Percentiles rank a stretch among this genome's conserved stretches.
These are phyloP conservation scores for Aphanomyces stellatus DNA, from an alignment of 352 stramenopile genomes.

Conservation along the genomic window DNA sequence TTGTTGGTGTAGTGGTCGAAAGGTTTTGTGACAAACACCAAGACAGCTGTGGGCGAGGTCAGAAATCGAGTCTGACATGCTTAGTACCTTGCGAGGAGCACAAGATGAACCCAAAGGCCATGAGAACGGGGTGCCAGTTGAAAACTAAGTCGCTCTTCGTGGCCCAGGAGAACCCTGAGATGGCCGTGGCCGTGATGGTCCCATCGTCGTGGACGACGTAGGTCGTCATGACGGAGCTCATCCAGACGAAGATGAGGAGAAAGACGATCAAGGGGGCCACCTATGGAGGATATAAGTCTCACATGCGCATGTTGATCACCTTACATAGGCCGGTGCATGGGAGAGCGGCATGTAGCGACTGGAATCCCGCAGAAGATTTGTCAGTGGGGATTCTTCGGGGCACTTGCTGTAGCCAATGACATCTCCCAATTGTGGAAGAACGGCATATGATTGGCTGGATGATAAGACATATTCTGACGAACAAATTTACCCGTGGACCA, in stretches of 20 bases:
- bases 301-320: too few relatives aligned
- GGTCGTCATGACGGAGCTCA: constrained; percentile 50
- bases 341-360: too few relatives aligned
- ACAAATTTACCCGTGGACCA: too few relatives aligned
- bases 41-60: not conserved
- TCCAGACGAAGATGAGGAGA: constrained; percentile 64
- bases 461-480: too few relatives aligned
- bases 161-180: constrained; percentile 65
- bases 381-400: too few relatives aligned
- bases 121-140: constrained; percentile 83
- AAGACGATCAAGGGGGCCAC: constrained; percentile 43
- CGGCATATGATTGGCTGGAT: too few relatives aligned
- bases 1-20: constrained; percentile 15
- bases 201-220: constrained; percentile 36
- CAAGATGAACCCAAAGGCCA: constrained; percentile 76
- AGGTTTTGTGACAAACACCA: constrained; percentile 5
- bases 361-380: too few relatives aligned
- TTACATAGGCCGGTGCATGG: too few relatives aligned
- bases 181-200: constrained; percentile 32
- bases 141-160: constrained; percentile 58
- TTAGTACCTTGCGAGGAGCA: constrained; percentile 43
- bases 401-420: too few relatives aligned
- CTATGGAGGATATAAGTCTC: constrained; percentile 24
- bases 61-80: not conserved
- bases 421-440: too few relatives aligned